Percentiles rank a stretch among this genome's conserved stretches.
Conservation (phyloP, 2,329 filamentous ascomycete species). For the Nannizzia gypsea region DNA sequence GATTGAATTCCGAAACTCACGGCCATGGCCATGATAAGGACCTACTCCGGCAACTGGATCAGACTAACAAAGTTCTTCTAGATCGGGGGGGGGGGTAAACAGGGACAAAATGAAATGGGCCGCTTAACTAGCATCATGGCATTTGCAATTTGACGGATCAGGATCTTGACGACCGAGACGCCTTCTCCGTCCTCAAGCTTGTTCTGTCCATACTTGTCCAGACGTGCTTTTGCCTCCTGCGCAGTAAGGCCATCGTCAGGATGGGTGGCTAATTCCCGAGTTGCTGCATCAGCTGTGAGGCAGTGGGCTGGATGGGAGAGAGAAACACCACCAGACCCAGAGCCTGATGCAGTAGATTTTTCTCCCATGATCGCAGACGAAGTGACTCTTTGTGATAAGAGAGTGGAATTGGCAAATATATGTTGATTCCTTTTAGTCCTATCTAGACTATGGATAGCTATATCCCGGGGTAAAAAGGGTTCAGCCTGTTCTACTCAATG, state of each 20-base stretch:
- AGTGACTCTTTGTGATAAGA: neutral
- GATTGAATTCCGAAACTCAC: conserved; percentile 48
- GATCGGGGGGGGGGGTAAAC: neutral
- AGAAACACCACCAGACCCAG: conserved; percentile 37
- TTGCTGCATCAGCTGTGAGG: conserved; percentile 40
- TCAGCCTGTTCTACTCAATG: neutral
- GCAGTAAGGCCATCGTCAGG: conserved; percentile 45
- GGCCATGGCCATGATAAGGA: conserved; percentile 46
- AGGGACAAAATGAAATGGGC: conserved; percentile 14
- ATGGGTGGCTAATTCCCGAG: conserved; percentile 44
- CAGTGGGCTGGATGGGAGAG: conserved; percentile 48
- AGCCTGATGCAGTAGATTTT: neutral
- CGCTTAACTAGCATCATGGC: conserved; percentile 51
- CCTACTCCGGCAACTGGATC: conserved; percentile 21
- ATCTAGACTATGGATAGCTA: neutral
- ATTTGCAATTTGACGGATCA: conserved; percentile 55
- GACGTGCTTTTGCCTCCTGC: conserved; percentile 43
- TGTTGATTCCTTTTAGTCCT: neutral
- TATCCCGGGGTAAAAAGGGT: neutral
- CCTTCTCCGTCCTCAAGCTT: conserved; percentile 55
- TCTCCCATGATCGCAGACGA: conserved; percentile 10
- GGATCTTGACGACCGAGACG: conserved; percentile 57
- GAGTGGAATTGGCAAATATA: neutral
- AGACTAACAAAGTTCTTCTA: conserved; percentile 15
- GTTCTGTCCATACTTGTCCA: conserved; percentile 48